Evolutionary conservation across 1,284 basidiomycete species (phyloP).

Genomic region (Puccinia hordei): DNA sequence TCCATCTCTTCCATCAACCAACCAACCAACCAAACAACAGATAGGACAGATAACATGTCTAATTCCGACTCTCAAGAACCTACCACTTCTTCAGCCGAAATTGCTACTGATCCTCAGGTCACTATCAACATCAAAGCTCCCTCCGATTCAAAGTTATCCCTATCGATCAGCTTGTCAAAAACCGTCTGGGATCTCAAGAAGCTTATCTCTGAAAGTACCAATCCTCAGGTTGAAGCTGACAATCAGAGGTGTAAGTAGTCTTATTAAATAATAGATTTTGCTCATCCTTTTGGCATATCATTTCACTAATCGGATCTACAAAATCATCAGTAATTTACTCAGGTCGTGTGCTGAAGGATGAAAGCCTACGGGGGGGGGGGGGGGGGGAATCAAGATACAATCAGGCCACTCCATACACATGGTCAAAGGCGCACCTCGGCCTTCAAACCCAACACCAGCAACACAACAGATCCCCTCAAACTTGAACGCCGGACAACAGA

Average conservation of each 20-base stretch:
- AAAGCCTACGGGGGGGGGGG: constrained; percentile 74
- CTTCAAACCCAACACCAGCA: constrained; percentile 64
- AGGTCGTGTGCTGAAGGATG: constrained; percentile 69
- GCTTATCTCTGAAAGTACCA: constrained; percentile 76
- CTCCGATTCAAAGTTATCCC: constrained; percentile 69
- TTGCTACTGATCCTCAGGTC: constrained; percentile 38
- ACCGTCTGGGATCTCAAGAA: constrained; percentile 82
- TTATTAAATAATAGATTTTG: not conserved
- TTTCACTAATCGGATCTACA: not conserved
- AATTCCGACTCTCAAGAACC: not conserved
- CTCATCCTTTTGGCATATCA: too few relatives aligned
- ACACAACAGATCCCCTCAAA: constrained; percentile 73
- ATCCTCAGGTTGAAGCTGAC: constrained; percentile 63
- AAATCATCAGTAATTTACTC: constrained; percentile 42
- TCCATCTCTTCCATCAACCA: not conserved
- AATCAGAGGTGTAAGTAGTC: constrained; percentile 59
- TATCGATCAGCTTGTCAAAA: constrained; percentile 69
- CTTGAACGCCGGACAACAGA: constrained; percentile 59
- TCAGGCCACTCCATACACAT: constrained; percentile 60
- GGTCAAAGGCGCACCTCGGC: constrained; percentile 79
- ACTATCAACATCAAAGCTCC: constrained; percentile 57
- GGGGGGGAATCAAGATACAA: constrained; percentile 83
- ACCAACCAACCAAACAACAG: not conserved
- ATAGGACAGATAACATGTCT: not conserved
- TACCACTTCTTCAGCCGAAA: constrained; percentile 1